Base-by-base conservation (phyloP, 208 protist species). In the Leishmania amazonensis region DNA sequence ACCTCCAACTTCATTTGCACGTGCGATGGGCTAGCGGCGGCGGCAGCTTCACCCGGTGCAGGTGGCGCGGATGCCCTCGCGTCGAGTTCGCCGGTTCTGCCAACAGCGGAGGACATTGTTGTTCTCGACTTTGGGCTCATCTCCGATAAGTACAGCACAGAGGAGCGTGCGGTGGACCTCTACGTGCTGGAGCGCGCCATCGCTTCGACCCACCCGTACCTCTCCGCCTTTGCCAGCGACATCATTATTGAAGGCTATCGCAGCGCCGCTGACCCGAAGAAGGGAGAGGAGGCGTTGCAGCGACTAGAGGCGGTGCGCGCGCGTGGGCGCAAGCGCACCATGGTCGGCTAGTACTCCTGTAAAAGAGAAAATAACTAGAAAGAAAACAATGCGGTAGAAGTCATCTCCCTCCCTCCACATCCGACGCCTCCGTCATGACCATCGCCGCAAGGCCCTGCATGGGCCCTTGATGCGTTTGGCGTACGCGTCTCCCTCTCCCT, bases 131-230 rank as follows among this genome's bases (percentile, higher is more conserved):
- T 99, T 90, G 99, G 99, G 9, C 90, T 99, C 3, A 94, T 96
- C 47, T 97, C 88, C 75, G 84, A 96, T 24, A 97, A 98, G 72
- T 91, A 78, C 40, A 90, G 86, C 42, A 79, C 84, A 0, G 99
- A 99, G 89, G 99, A 99, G 83, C 97, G 98, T 45, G 99, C 99
- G 1, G 99, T 99, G 0, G 99, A 99, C 85, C 87, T 99, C 5
- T 99, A 99, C 81, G 99, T 99, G 53, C 89, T 99, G 5, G 98
- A 99, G 89, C 85, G 98, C n/a, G 99, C 99, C 19, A 91, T 99
- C 62, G 71, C 91, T 8, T 96, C 92, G 3, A 99, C 98, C 3
- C 99, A 99, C 85, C 96, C 98, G 19, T 95, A 89, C 47, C 75
- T 96, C 35, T 51, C 83, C 40, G 40, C 13, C 58, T 84, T 75